Conservation (phyloP, 768 basidiomycete species). For the Steccherinum ochraceum region DNA sequence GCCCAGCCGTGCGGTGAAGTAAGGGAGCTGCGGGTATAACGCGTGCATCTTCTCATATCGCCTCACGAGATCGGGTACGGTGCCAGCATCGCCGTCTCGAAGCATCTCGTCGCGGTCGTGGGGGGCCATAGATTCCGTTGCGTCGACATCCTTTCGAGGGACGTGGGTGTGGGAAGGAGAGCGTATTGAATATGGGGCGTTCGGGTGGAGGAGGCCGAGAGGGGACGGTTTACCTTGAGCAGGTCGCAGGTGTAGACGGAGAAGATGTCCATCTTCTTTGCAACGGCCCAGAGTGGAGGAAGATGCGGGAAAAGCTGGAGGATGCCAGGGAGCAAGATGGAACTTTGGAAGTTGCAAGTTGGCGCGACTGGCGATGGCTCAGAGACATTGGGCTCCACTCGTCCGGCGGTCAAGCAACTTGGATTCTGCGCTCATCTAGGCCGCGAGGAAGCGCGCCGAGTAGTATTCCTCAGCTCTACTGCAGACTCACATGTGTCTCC, state of each 20-base stretch:
- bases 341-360: no score
- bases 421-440: no score
- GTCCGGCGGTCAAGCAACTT: no score
- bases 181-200: background rate
- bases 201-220: no score
- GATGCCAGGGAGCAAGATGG: no score
- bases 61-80: background rate
- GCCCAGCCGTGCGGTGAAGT: background rate
- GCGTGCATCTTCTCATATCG: background rate
- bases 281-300: no score
- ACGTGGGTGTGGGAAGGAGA: background rate
- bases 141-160: background rate
- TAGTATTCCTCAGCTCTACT: no score
- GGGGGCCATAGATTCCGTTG: background rate
- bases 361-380: no score
- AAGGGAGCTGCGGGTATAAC: background rate
- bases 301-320: no score
- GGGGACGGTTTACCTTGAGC: background rate
- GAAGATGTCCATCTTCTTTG: background rate
- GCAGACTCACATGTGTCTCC: no score
- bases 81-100: background rate
- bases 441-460: no score
- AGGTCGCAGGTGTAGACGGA: background rate
- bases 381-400: no score
- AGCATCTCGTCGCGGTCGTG: background rate